Evolutionary conservation across 1,284 basidiomycete genomes (phyloP).

Genomic region (Malassezia obtusa): DNA sequence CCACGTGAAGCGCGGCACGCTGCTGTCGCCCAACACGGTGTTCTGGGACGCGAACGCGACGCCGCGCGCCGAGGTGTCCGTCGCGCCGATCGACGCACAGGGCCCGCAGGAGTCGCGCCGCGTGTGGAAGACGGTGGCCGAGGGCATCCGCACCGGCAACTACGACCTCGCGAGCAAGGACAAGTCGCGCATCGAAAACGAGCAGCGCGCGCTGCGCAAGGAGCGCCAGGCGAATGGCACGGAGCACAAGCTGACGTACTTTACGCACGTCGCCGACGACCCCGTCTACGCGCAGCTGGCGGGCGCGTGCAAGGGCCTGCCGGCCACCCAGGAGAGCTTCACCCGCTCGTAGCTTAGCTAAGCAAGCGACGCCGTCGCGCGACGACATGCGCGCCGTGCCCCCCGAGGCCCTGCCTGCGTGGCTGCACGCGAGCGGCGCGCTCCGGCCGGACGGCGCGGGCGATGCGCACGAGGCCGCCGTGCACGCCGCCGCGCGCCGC

Average conservation of each 20-base stretch:
- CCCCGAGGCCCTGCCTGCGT: background rate
- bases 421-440: slow-evolving; percentile 2
- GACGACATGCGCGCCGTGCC: background rate
- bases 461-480: slow-evolving; percentile 8
- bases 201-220: slow-evolving; percentile 76
- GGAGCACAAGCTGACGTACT: slow-evolving; percentile 56
- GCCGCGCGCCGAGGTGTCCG: slow-evolving; percentile 62
- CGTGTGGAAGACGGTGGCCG: slow-evolving; percentile 77
- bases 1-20: slow-evolving; percentile 48
- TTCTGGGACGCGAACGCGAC: slow-evolving; percentile 53
- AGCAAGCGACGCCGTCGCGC: background rate
- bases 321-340: slow-evolving; percentile 31
- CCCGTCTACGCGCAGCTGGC: slow-evolving; percentile 43
- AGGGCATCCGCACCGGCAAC: slow-evolving; percentile 80
- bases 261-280: slow-evolving; percentile 45
- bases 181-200: slow-evolving; percentile 90
- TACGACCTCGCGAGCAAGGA: slow-evolving; percentile 82
- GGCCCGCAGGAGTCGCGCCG: slow-evolving; percentile 74
- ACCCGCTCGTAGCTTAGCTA: slow-evolving; percentile 5
- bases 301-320: slow-evolving; percentile 30
- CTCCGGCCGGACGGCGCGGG: background rate
- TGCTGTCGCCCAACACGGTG: slow-evolving; percentile 43
- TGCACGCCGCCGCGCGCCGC: slow-evolving; percentile 1
- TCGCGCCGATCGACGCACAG: slow-evolving; percentile 59
- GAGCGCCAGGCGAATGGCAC: slow-evolving; percentile 67